Conservation (phyloP, 2,329 filamentous ascomycete genomes). For the Calonectria pteridis region DNA sequence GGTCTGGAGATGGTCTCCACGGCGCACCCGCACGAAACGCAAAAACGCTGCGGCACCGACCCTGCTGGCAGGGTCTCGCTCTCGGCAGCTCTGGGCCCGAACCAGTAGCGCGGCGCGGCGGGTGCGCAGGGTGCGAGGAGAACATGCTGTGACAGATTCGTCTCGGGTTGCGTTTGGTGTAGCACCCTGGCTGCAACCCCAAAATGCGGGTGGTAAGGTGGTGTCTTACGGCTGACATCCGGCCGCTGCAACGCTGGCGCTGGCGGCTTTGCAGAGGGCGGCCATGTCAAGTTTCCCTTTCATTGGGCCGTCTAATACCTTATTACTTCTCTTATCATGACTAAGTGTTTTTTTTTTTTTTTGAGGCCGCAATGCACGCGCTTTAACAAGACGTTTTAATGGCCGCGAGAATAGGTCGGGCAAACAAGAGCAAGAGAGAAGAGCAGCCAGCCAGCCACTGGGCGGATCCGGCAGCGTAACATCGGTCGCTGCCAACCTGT, state of each 20-base stretch:
- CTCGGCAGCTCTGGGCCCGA: slow-evolving; percentile 39
- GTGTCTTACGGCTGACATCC: neutral
- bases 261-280: neutral
- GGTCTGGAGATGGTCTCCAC: slow-evolving; percentile 10
- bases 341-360: neutral
- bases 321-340: neutral
- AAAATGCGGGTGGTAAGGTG: neutral
- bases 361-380: neutral
- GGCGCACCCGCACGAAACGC: slow-evolving; percentile 36
- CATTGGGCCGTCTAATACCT: neutral
- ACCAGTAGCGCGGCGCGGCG: slow-evolving; percentile 32
- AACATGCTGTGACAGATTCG: slow-evolving; percentile 50
- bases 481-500: slow-evolving; percentile 14
- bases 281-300: neutral
- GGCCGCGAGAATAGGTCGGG: neutral
- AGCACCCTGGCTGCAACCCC: slow-evolving; percentile 32
- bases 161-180: slow-evolving; percentile 51
- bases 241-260: neutral
- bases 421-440: neutral
- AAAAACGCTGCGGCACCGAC: slow-evolving; percentile 35
- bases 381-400: neutral
- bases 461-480: slow-evolving; percentile 10
- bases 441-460: neutral
- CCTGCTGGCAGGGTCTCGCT: neutral
- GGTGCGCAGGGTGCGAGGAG: slow-evolving; percentile 32